Conservation (phyloP, 1,284 basidiomycete species). For the Earliella scabrosa region DNA sequence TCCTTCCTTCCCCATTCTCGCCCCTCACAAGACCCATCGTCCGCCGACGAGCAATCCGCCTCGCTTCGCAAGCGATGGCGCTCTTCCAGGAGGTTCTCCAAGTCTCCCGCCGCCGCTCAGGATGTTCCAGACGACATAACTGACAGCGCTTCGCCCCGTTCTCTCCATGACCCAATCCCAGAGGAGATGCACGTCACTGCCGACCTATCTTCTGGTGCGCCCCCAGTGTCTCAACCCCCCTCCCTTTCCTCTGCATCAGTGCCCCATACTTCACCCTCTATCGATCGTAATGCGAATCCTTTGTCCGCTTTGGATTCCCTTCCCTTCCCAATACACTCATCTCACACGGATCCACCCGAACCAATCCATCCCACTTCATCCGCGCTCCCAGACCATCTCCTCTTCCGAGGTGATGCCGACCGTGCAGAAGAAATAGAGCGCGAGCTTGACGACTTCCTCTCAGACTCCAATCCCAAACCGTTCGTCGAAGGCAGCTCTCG, state of each 20-base stretch:
- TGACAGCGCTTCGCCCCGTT: slow-evolving; percentile 1
- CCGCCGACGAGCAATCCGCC: slow-evolving; percentile 12
- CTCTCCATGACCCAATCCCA: neutral
- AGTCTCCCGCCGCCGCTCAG: slow-evolving; percentile 21
- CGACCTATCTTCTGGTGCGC: slow-evolving; percentile 12
- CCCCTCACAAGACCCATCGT: slow-evolving; percentile 19
- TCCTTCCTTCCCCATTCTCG: slow-evolving; percentile 22
- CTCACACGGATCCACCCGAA: neutral
- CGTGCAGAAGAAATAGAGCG: slow-evolving; percentile 19
- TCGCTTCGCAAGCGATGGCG: slow-evolving; percentile 43
- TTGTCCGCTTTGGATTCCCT: neutral
- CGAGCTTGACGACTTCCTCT: slow-evolving; percentile 23
- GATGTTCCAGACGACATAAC: slow-evolving; percentile 14
- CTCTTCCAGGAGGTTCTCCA: slow-evolving; percentile 41
- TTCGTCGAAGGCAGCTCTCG: slow-evolving; percentile 24
- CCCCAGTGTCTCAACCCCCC: neutral
- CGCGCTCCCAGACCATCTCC: neutral
- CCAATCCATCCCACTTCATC: neutral
- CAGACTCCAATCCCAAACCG: slow-evolving; percentile 1
- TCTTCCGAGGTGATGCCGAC: neutral
- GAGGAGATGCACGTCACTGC: slow-evolving; percentile 8
- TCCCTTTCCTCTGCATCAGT: neutral
- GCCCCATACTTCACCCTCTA: too few relatives aligned
- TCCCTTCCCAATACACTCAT: neutral
- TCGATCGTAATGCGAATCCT: too few relatives aligned